Conservation (phyloP, 306 rosid species). For the Castanopsis chinensis region DNA sequence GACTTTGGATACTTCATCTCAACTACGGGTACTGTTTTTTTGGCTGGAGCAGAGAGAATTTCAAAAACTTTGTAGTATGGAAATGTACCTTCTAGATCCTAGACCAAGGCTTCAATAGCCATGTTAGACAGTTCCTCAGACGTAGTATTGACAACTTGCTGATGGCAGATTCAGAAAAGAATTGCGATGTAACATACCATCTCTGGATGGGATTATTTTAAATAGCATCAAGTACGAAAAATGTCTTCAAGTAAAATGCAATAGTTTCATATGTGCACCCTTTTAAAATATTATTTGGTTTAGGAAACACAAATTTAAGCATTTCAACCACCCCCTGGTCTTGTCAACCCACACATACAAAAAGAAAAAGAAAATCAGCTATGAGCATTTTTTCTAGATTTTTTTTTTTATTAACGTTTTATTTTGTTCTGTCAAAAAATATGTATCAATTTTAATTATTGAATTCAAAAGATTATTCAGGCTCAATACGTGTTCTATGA, state of each 20-base stretch:
- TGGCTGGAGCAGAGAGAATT: slow-evolving; percentile 55
- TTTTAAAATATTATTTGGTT: no score
- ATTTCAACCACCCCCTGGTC: no score
- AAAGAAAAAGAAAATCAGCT: no score
- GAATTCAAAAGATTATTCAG: background rate
- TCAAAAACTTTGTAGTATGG: slow-evolving; percentile 61
- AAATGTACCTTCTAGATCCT: slow-evolving; percentile 86
- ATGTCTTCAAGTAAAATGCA: no score
- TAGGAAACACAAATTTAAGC: no score
- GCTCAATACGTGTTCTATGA: background rate
- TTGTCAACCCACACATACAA: no score
- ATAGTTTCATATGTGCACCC: no score
- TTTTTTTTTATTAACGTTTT: no score
- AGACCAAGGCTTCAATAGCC: slow-evolving; percentile 79
- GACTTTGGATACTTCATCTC: slow-evolving; percentile 85
- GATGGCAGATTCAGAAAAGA: slow-evolving; percentile 28
- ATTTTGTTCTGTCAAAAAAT: background rate
- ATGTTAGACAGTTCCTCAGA: slow-evolving; percentile 59
- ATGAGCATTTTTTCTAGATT: no score
- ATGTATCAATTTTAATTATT: background rate
- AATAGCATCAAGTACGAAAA: no score
- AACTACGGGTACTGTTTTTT: slow-evolving; percentile 49
- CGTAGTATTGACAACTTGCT: slow-evolving; percentile 86
- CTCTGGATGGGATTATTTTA: background rate
- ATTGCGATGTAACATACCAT: slow-evolving; percentile 7